Conservation (phyloP, 1,284 basidiomycete species). For the Puccinia horiana region DNA sequence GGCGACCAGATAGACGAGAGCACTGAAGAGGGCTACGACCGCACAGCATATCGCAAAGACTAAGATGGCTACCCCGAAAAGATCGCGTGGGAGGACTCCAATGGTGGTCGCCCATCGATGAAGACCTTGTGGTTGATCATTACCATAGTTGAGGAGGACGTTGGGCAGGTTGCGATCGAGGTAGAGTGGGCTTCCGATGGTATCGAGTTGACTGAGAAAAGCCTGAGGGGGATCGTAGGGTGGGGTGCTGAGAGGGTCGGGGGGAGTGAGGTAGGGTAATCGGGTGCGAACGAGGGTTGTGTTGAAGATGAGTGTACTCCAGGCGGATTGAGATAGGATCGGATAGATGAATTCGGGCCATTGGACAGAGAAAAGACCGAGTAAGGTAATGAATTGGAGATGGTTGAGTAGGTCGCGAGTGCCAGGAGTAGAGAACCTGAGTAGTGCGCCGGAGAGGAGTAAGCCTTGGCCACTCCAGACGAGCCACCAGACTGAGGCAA, state of each 20-base stretch:
- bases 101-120: conserved; percentile 25
- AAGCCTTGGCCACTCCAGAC: conserved; percentile 36
- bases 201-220: conserved; percentile 31
- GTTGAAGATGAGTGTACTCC: conserved; percentile 38
- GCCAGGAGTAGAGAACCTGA: conserved; percentile 35
- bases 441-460: conserved; percentile 25
- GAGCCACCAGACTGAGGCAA: conserved; percentile 31
- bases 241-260: conserved; percentile 16
- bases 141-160: conserved; percentile 20
- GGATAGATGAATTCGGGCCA: conserved; percentile 49
- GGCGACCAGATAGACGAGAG: background rate
- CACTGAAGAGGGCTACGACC: background rate
- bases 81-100: background rate
- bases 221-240: conserved; percentile 25
- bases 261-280: background rate
- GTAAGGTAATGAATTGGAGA: conserved; percentile 34
- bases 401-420: conserved; percentile 28
- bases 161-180: conserved; percentile 42
- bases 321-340: conserved; percentile 35
- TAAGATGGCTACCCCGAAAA: conserved; percentile 12
- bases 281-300: background rate
- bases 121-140: conserved; percentile 27
- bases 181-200: conserved; percentile 9
- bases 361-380: conserved; percentile 38
- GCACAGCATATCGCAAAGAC: conserved; percentile 18